Evolutionary conservation across 371 early-diverging fungal genomes (phyloP), one percentile per base, ranked within the genome.

Genomic region (Choanephora cucurbitarum): DNA sequence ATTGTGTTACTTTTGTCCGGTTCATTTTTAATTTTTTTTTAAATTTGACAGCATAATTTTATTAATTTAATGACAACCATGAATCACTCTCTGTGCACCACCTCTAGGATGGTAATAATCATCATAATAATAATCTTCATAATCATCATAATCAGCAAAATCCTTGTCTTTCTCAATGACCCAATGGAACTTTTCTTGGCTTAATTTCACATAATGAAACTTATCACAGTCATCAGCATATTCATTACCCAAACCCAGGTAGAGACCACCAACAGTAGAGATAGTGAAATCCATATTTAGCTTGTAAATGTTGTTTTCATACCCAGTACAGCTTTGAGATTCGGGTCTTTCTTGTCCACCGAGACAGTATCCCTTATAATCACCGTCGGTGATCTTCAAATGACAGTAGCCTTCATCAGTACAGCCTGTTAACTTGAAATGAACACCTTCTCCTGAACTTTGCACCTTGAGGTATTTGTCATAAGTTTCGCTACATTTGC

Each of bases 61-160:
- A 28, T n/a, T n/a, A n/a, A n/a, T n/a, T n/a, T 42, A 3, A 17
- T 17, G 21, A 33, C 45, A 44, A n/a, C 44, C 34, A 15, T 44
- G 33, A 33, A 53, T 44, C 10, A 53, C 34, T 23, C 54, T 44
- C n/a, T 53, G 54, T 7, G 37, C 9, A 34, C 44, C 44, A 3
- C 54, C 54, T 53, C 54, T 44, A 15, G 54, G 54, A 23, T 44
- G 54, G 34, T 53, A 53, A 23, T 37, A 48, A 85, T 92, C 33
- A n/a, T 52, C 17, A 24, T 51, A 39, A 5, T 40, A 21, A 17
- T 51, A 37, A 24, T 44, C 33, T 19, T 43, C 31, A 32, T 32
- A 28, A 19, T 44, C 44, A 15, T 53, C 21, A 8, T 19, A 32
- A 15, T 23, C 21, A 14, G 28, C 23, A 24, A 46, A 28, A 15